phyloP scores from a whole-genome alignment of 2,329 filamentous ascomycete species.

The Fusarium poae region DNA sequence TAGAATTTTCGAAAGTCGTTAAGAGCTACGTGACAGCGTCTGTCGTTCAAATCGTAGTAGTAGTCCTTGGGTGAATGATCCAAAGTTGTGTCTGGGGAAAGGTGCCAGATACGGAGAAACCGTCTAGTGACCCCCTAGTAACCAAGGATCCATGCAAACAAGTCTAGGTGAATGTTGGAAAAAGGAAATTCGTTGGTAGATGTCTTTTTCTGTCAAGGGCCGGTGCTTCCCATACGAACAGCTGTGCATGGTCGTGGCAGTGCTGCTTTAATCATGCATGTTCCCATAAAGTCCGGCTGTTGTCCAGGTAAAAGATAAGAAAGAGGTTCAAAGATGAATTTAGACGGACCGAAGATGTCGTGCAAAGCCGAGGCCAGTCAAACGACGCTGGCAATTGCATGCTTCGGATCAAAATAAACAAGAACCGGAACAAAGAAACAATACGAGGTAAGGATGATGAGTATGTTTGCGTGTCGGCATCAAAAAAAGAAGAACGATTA shows the following conservation, averaged over 20 bases:
- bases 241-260: not conserved
- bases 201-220: slow-evolving; percentile 35
- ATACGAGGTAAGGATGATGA: slow-evolving; percentile 42
- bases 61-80: slow-evolving; percentile 53
- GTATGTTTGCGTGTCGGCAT: slow-evolving; percentile 51
- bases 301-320: slow-evolving; percentile 39
- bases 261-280: not conserved
- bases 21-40: slow-evolving; percentile 56
- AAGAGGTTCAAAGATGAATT: slow-evolving; percentile 48
- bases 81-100: slow-evolving; percentile 52
- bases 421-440: slow-evolving; percentile 51
- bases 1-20: slow-evolving; percentile 53
- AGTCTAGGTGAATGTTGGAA: slow-evolving; percentile 51
- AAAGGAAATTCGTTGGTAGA: slow-evolving; percentile 48
- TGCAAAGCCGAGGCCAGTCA: slow-evolving; percentile 48
- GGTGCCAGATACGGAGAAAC: slow-evolving; percentile 46
- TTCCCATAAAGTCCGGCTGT: slow-evolving; percentile 19
- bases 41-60: slow-evolving; percentile 54
- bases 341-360: slow-evolving; percentile 50
- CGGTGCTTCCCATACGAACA: slow-evolving; percentile 10
- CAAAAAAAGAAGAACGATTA: slow-evolving; percentile 46
- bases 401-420: slow-evolving; percentile 51
- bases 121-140: slow-evolving; percentile 47
- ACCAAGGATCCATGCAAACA: slow-evolving; percentile 50
- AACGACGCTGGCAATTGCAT: slow-evolving; percentile 49